Evolutionary conservation across 139 green algal genomes (phyloP), one percentile per base, ranked within the genome.

Genomic region (Micromonas commoda): DNA sequence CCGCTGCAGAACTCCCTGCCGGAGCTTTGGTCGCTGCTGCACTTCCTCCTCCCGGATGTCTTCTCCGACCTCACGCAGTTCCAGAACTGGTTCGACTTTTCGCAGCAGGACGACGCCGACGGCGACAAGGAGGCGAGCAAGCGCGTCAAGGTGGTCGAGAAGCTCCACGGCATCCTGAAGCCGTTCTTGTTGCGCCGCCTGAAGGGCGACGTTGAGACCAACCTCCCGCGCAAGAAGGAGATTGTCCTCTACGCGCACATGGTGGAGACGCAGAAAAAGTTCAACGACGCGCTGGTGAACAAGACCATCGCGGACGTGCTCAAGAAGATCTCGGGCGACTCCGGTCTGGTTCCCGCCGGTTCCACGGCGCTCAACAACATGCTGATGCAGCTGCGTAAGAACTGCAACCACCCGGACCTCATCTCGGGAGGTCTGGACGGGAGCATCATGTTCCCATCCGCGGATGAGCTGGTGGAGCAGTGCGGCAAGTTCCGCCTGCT

Each of bases 221-320:
- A 84, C 37, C 88, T 99, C 81, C 95, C 95, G 2, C 90, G 89
- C 65, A 99, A 99, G 91, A 98, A 97, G 85, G 95, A 99, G 87
- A 96, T 93, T 75, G 96, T 99, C 83, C 85, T 99, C n/a, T 97
- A 98, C 86, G 83, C 98, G 61, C 90, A 93, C 73, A 97, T 99
- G 95, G 91, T 85, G 60, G 86, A 94, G 75, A 93, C 97, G 93
- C 93, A 98, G 81, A 82, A 87, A 74, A 88, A 91, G 81, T 90
- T 89, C 77, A 96, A 97, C 80, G 89, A 92, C 0, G 89, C 89
- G 21, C 89, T 99, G 82, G 88, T 98, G 63, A 90, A 98, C 81
- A 97, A 97, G 87, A 96, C 96, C 80, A 88, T 97, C 9, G 91
- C 92, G 45, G 87, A 91, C 2, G 81, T 94, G 65, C 88, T 79